phyloP scores from a whole-genome alignment of 1,284 basidiomycete genomes.

The Agaricales sp. region DNA sequence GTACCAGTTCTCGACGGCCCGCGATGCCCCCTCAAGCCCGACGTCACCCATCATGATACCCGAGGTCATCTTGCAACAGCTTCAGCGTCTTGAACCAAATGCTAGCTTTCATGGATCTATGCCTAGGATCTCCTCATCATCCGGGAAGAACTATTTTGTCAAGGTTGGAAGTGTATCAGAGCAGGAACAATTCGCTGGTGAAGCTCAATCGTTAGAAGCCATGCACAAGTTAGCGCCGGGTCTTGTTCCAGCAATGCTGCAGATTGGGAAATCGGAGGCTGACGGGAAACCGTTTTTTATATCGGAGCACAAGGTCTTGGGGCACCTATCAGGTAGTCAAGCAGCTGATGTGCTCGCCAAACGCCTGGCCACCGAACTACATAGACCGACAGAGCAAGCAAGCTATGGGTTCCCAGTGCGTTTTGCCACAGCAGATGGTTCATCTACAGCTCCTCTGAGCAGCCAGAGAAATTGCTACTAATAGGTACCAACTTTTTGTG shows the following conservation, averaged over 20 bases:
- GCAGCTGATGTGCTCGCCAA: slow-evolving; percentile 46
- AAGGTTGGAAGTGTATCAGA: slow-evolving; percentile 45
- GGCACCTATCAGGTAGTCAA: slow-evolving; percentile 28
- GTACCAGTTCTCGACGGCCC: too few relatives aligned
- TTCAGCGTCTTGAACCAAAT: slow-evolving; percentile 38
- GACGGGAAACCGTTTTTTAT: slow-evolving; percentile 56
- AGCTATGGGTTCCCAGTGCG: slow-evolving; percentile 57
- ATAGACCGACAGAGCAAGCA: slow-evolving; percentile 38
- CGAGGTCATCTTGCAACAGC: slow-evolving; percentile 27
- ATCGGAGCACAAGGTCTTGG: slow-evolving; percentile 62
- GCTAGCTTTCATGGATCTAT: slow-evolving; percentile 35
- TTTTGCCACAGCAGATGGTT: neutral
- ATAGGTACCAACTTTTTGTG: slow-evolving; percentile 62
- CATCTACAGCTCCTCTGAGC: too few relatives aligned
- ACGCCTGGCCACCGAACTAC: slow-evolving; percentile 57
- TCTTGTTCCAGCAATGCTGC: slow-evolving; percentile 54
- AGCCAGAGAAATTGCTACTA: too few relatives aligned
- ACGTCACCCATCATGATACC: slow-evolving; percentile 13
- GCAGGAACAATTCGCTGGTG: slow-evolving; percentile 58
- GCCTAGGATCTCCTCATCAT: slow-evolving; percentile 45
- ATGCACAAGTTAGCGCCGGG: slow-evolving; percentile 57
- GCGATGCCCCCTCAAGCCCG: too few relatives aligned
- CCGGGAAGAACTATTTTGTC: slow-evolving; percentile 47
- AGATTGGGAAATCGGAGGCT: slow-evolving; percentile 32
- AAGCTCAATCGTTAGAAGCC: slow-evolving; percentile 61